Evolutionary conservation across 1,284 basidiomycete species (phyloP).

Genomic region (Neolentinus lepideus): DNA sequence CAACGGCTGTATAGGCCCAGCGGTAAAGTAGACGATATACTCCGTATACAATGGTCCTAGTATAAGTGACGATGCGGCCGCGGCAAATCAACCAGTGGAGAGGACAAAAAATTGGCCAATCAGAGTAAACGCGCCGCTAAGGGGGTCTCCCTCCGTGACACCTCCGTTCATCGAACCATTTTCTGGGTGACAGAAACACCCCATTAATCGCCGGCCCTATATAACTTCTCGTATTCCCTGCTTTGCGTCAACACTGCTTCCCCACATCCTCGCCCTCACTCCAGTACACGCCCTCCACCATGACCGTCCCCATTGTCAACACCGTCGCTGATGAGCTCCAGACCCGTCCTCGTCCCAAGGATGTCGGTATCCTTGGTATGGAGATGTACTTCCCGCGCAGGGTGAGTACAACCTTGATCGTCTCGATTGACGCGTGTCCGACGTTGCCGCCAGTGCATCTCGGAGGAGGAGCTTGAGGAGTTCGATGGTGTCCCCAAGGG

Average conservation of each 20-base stretch:
- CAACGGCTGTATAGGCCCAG: background rate
- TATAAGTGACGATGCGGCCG: background rate
- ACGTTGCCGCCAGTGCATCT: conserved; percentile 64
- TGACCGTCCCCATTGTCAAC: conserved; percentile 24
- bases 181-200: background rate
- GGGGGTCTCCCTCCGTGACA: background rate
- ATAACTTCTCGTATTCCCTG: background rate
- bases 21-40: background rate
- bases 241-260: background rate
- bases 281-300: conserved; percentile 10
- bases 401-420: conserved; percentile 38
- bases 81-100: background rate
- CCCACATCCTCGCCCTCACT: background rate
- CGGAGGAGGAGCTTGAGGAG: conserved; percentile 90
- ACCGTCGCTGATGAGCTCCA: conserved; percentile 20
- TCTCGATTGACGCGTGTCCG: conserved; percentile 12
- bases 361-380: conserved; percentile 89
- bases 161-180: background rate
- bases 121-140: background rate
- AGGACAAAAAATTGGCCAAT: conserved; percentile 1
- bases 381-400: conserved; percentile 93
- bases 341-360: conserved; percentile 56
- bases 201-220: background rate
- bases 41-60: background rate
- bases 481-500: conserved; percentile 95